These are phyloP conservation scores for Solanum lignicaule DNA, from an alignment of 257 asterid genomes.

Conservation along the genomic window DNA sequence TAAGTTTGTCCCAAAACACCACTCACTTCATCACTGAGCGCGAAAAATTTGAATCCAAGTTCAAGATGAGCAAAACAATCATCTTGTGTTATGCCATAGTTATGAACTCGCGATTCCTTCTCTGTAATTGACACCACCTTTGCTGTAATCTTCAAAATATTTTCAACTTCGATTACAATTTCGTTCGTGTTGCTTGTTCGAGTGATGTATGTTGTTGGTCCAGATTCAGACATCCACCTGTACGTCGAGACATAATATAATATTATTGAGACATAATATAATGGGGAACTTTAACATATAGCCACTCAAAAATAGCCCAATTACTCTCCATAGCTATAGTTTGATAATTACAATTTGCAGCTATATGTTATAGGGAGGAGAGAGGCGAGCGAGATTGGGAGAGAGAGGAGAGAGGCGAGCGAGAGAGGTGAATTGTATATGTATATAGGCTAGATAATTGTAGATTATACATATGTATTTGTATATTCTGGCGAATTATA, in stretches of 20 bases:
- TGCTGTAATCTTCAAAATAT: constrained; percentile 30
- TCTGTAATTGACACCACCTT: constrained; percentile 40
- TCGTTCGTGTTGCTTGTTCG: constrained; percentile 31
- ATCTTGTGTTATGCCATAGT: constrained; percentile 32
- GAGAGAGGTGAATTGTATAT: too few relatives aligned
- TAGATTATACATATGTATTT: too few relatives aligned
- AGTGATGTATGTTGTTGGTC: constrained; percentile 5
- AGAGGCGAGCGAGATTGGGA: too few relatives aligned
- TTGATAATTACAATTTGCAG: too few relatives aligned
- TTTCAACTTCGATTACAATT: constrained; percentile 17
- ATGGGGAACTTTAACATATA: too few relatives aligned
- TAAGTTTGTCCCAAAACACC: constrained; percentile 72
- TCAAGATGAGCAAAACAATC: constrained; percentile 70
- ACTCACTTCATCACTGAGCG: constrained; percentile 14
- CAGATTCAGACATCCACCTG: constrained; percentile 19
- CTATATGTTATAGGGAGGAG: too few relatives aligned
- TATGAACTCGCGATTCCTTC: constrained; percentile 33
- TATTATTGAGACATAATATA: neutral
- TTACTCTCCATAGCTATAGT: too few relatives aligned
- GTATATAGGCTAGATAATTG: too few relatives aligned
- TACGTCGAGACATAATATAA: neutral
- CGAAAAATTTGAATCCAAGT: constrained; percentile 39
- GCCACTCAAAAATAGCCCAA: too few relatives aligned
- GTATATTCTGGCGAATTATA: too few relatives aligned
- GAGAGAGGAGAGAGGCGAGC: too few relatives aligned